Evolutionary conservation across 2,329 filamentous ascomycete genomes (phyloP), one percentile per base, ranked within the genome.

Genomic region (Botrytis cinerea): DNA sequence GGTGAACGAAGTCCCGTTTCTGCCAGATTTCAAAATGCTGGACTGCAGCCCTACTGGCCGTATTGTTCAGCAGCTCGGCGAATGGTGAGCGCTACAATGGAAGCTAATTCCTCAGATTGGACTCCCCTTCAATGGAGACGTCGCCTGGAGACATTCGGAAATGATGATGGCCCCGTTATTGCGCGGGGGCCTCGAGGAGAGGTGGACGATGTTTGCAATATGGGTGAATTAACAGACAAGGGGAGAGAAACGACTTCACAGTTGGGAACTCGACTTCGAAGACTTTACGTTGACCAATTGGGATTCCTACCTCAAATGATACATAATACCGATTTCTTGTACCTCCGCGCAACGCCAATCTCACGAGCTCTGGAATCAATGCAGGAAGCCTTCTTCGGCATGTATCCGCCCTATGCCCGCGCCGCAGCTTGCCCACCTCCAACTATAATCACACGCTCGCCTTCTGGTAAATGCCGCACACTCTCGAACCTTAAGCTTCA

Each of bases 1-100:
- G 92, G 92, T 83, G 89, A 91, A 84, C 91, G 95, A 73, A 95
- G 92, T 12, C 95, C 95, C 43, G 93, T 98, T 43, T 92, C 90
- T 73, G 87, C 93, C n/a, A 92, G 96, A 57, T 98, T 99, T 82
- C 89, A 93, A 80, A 96, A 95, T 84, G 88, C 89, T 66, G 90
- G 89, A 18, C 86, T 92, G n/a, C 81, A 84, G 61, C 81, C 87
- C 68, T 91, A 90, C 83, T 99, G 96, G 96, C 94, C 96, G 2
- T 98, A 98, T 83, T 99, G 96, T 84, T 88, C 89, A 76, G 89
- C 91, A 72, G 93, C 92, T 35, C 88, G 89, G 74, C 90, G 91
- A 77, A 87, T 98, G 81, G 89, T 86, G 40, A 88, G 88, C 74
- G 86, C 89, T 74, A 86, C 91, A 38, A 84, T 89, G 76, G 63